Base-by-base conservation (phyloP, 345 rosid genomes). In the Lepidium didymum region DNA sequence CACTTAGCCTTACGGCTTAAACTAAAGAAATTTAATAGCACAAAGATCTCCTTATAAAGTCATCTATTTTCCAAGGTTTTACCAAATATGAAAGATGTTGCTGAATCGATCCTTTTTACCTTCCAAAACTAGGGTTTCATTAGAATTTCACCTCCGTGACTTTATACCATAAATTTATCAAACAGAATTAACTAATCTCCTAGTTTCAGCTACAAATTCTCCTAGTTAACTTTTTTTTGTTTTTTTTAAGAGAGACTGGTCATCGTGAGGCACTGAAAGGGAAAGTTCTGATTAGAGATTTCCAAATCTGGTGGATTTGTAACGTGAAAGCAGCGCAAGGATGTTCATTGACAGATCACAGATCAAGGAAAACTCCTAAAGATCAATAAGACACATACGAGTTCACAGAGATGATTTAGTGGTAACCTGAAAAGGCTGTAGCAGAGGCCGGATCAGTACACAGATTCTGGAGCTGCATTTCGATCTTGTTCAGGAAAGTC, bases 21-120 rank as follows among this genome's bases (percentile, higher is more conserved):
- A 65, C 36, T 67, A 40, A 27, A 40, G 62, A 56, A 61, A 40
- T 37, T 55, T 75, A 18, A 72, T 31, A 56, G 18, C 55, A 64
- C 15, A 77, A 56, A 58, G 62, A 72, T 79, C 61, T 75, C 62
- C 38, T 21, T n/a, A n/a, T 19, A 46, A 70, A 38, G 41, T 41
- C 11, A 8, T 14, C 7, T 25, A 25, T 56, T 21, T 46, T 37
- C 57, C n/a, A 49, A 37, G 69, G 44, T 49, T 49, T 51, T 38
- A 23, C 12, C 47, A 64, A 35, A 35, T 8, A 46, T 68, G 54
- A 25, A 51, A 49, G 9, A 51, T 18, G 31, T 47, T 18, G n/a
- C 52, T 40, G 52, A 56, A 64, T 38, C 33, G 16, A 54, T 41
- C 52, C 25, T 16, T 11, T 25, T 43, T 69, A 25, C 19, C 49